Evolutionary conservation across 2,329 filamentous ascomycete species (phyloP).

Genomic region (Aspergillus fijiensis): DNA sequence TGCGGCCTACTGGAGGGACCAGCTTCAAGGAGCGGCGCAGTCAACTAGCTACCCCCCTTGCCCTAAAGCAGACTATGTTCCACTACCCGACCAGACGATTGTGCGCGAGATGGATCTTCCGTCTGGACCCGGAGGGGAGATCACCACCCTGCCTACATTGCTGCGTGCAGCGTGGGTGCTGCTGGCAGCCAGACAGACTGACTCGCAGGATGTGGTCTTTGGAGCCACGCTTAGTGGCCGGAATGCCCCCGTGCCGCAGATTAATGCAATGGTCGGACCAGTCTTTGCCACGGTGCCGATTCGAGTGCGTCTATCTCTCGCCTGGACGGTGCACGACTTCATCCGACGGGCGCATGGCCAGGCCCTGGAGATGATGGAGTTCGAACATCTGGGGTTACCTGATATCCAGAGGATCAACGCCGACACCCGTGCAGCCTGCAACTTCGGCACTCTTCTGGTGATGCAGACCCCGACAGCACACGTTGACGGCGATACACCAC

Average conservation of each 20-base stretch:
- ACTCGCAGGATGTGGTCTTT: background rate
- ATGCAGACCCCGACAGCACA: background rate
- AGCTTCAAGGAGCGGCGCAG: background rate
- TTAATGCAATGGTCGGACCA: slow-evolving; percentile 1
- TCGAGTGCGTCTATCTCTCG: background rate
- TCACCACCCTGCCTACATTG: background rate
- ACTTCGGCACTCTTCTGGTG: background rate
- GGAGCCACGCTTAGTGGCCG: too few species aligned
- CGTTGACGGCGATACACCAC: too few species aligned
- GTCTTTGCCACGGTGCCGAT: slow-evolving; percentile 3
- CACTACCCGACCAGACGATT: background rate
- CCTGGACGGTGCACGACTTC: background rate
- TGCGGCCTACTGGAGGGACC: background rate
- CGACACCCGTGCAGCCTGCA: background rate
- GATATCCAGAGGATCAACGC: background rate
- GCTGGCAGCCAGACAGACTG: background rate
- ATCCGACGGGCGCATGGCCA: background rate
- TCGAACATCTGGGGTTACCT: background rate
- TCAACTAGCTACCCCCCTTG: background rate
- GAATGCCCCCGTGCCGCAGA: background rate
- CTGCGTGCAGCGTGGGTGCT: background rate
- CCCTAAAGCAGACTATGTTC: background rate
- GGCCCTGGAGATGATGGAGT: background rate
- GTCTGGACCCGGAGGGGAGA: too few species aligned
- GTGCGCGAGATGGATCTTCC: too few species aligned